A percentile compares a stretch with the other conserved stretches of the same genome.
phyloP scores from a whole-genome alignment of 1,284 basidiomycete genomes.

The Athelia psychrophila region DNA sequence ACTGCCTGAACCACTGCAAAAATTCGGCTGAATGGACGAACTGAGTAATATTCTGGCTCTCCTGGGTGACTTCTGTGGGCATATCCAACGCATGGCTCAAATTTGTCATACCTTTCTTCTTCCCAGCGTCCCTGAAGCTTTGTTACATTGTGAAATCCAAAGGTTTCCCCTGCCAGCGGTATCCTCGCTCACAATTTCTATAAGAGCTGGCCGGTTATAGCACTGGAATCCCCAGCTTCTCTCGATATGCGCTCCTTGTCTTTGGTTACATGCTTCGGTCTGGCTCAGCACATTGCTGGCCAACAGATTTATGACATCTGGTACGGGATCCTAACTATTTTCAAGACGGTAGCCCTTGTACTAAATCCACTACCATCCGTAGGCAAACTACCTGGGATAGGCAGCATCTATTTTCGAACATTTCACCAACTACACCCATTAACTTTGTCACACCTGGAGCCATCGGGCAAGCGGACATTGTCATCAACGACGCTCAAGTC shows the following conservation, averaged over 20 bases:
- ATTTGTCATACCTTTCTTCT: no score
- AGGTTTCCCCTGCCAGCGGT: no score
- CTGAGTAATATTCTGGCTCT: no score
- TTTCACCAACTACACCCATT: constrained; percentile 23
- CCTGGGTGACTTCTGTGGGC: no score
- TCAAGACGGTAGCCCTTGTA: constrained; percentile 7
- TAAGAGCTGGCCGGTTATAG: no score
- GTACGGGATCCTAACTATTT: constrained; percentile 22
- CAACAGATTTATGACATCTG: constrained; percentile 42
- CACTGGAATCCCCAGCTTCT: constrained; percentile 3
- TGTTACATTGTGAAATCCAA: no score
- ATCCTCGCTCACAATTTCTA: no score
- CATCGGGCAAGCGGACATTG: constrained; percentile 42
- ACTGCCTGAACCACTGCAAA: no score
- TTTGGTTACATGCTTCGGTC: constrained; percentile 4
- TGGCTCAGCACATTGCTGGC: constrained; percentile 19
- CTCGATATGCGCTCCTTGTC: background rate
- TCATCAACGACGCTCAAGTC: constrained; percentile 35
- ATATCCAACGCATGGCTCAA: no score
- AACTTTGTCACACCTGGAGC: constrained; percentile 37
- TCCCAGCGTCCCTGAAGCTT: no score
- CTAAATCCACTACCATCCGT: constrained; percentile 25
- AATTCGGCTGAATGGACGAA: no score
- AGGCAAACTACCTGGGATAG: constrained; percentile 49
- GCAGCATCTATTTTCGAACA: constrained; percentile 23